phyloP scores from a whole-genome alignment of 208 protist genomes.

The Crithidia sp. region DNA sequence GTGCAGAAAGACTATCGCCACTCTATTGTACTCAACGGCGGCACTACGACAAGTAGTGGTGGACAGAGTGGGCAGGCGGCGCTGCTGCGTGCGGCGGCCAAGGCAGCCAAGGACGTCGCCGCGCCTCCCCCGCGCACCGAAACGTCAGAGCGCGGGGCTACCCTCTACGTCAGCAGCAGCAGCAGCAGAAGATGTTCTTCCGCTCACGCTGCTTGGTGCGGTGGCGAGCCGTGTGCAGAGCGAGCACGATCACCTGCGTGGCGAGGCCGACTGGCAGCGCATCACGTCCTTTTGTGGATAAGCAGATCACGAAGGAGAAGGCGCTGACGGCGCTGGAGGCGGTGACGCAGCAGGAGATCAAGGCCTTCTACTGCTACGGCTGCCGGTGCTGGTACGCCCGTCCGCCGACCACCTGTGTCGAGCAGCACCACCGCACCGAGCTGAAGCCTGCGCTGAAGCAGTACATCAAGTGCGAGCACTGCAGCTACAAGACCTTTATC shows the following conservation, averaged over 20 bases:
- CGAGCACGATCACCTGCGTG: conserved; percentile 54
- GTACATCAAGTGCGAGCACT: conserved; percentile 80
- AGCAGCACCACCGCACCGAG: conserved; percentile 58
- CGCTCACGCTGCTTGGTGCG: conserved; percentile 30
- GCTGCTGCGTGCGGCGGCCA: conserved; percentile 26
- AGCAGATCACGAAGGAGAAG: conserved; percentile 61
- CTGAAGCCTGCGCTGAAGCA: conserved; percentile 50
- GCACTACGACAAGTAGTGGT: background rate
- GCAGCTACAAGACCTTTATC: conserved; percentile 75
- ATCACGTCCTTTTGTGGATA: conserved; percentile 61
- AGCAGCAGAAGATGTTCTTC: background rate
- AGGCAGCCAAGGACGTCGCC: conserved; percentile 17
- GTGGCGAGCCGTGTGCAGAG: conserved; percentile 55
- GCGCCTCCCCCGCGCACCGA: background rate
- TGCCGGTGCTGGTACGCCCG: conserved; percentile 68
- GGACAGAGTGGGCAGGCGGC: conserved; percentile 15
- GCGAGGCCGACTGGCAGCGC: conserved; percentile 37
- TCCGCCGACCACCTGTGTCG: conserved; percentile 55
- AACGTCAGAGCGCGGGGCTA: background rate
- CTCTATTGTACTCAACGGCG: conserved; percentile 14
- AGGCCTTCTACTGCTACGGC: conserved; percentile 61
- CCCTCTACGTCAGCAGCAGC: background rate
- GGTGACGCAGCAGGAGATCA: conserved; percentile 62
- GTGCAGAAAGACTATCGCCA: conserved; percentile 17
- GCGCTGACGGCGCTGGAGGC: conserved; percentile 52